Percentiles rank a stretch among this genome's conserved stretches.
Evolutionary conservation across 768 basidiomycete species (phyloP).

Genomic region (Naganishia kalamii): DNA sequence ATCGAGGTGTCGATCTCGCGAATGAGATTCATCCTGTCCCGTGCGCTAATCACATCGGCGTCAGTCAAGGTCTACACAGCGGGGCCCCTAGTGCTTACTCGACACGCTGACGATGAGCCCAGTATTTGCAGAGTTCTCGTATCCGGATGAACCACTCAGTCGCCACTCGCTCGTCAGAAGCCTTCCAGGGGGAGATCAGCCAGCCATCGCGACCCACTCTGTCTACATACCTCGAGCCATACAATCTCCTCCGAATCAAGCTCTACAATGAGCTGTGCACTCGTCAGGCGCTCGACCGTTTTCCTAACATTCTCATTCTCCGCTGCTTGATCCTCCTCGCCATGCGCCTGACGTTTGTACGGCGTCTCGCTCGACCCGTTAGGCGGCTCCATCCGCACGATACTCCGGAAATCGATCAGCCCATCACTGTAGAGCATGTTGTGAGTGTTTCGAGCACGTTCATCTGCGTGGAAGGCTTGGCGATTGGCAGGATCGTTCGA

Average conservation of each 20-base stretch:
- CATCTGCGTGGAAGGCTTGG: slow-evolving; percentile 33
- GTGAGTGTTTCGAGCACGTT: slow-evolving; percentile 36
- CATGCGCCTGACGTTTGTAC: not conserved
- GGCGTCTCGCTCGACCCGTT: slow-evolving; percentile 18
- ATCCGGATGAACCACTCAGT: slow-evolving; percentile 81
- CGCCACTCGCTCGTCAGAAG: slow-evolving; percentile 58
- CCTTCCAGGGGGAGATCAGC: not conserved
- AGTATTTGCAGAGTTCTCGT: slow-evolving; percentile 64
- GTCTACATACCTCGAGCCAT: slow-evolving; percentile 65
- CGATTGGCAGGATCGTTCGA: slow-evolving; percentile 31
- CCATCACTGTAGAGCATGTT: slow-evolving; percentile 49
- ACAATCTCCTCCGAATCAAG: slow-evolving; percentile 63
- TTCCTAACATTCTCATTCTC: not conserved
- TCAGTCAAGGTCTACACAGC: not conserved
- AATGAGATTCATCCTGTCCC: slow-evolving; percentile 35
- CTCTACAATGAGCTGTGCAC: slow-evolving; percentile 70
- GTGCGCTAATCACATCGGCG: slow-evolving; percentile 24
- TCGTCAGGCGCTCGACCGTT: slow-evolving; percentile 51
- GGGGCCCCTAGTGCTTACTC: slow-evolving; percentile 49
- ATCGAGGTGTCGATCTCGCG: not conserved
- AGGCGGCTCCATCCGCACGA: slow-evolving; percentile 54
- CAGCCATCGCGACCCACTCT: not conserved
- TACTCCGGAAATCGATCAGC: slow-evolving; percentile 65
- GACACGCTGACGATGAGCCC: slow-evolving; percentile 66
- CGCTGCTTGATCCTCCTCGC: not conserved